Evolutionary conservation across 2,329 filamentous ascomycete species (phyloP).

Genomic region (Microascus cirrosus): DNA sequence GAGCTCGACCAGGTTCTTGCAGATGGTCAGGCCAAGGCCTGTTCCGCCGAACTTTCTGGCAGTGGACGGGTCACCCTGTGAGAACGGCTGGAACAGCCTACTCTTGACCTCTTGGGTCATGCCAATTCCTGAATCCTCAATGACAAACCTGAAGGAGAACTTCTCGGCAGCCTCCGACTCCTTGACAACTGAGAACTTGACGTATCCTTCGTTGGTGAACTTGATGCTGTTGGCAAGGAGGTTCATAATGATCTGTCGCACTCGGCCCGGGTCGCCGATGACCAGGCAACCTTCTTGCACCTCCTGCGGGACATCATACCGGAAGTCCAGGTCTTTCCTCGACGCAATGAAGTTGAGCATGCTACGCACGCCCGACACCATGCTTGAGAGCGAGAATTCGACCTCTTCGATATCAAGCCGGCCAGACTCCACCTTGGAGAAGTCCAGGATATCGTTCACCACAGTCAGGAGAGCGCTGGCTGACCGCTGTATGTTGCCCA

Average conservation of each 20-base stretch:
- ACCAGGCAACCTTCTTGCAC: constrained; percentile 50
- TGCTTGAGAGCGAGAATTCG: constrained; percentile 63
- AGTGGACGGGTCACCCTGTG: constrained; percentile 71
- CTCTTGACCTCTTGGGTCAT: constrained; percentile 68
- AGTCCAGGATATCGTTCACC: constrained; percentile 86
- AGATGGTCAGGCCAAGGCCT: constrained; percentile 67
- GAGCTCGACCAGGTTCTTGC: constrained; percentile 67
- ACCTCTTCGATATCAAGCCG: constrained; percentile 70
- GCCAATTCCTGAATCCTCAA: constrained; percentile 72
- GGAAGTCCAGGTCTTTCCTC: constrained; percentile 64
- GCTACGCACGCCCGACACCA: constrained; percentile 70
- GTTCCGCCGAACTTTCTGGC: constrained; percentile 71
- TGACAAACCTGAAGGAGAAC: constrained; percentile 57
- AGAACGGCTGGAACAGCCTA: constrained; percentile 68
- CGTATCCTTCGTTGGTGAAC: constrained; percentile 58
- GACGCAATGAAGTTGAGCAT: constrained; percentile 82
- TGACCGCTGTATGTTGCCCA: constrained; percentile 68
- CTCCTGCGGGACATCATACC: constrained; percentile 14
- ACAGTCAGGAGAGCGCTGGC: constrained; percentile 75
- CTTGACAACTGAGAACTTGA: constrained; percentile 54
- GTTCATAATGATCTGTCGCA: constrained; percentile 77
- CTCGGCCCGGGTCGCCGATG: constrained; percentile 72
- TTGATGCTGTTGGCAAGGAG: constrained; percentile 68
- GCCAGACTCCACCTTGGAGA: constrained; percentile 76
- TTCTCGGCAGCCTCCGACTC: constrained; percentile 52